Evolutionary conservation across 179 eudicot genomes (phyloP).

Genomic region (Monotropa hypopitys): DNA sequence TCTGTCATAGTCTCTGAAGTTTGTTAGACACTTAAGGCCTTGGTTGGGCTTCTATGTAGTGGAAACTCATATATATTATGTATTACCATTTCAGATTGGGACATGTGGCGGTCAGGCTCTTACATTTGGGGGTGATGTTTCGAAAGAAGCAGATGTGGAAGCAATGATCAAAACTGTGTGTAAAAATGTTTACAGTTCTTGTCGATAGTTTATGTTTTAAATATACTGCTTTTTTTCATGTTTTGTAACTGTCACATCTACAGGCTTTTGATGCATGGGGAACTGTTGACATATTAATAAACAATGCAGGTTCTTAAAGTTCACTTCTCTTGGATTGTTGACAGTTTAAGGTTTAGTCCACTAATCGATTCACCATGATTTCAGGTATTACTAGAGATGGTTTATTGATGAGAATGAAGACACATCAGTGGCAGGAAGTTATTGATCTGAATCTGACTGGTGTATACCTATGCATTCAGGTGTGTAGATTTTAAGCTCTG

Average conservation of each 20-base stretch:
- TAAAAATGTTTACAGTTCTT: background rate
- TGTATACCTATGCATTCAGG: conserved; percentile 86
- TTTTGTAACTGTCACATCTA: conserved; percentile 9
- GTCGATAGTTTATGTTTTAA: background rate
- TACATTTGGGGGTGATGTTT: conserved; percentile 84
- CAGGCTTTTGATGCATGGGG: conserved; percentile 95
- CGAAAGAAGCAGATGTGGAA: conserved; percentile 89
- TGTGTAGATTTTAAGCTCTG: conserved; percentile 14
- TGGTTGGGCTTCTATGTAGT: background rate
- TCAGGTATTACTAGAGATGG: conserved; percentile 85
- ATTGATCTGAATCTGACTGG: conserved; percentile 88
- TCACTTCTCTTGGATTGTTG: background rate
- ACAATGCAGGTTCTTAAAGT: conserved; percentile 61
- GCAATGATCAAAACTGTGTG: conserved; percentile 89
- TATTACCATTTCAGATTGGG: conserved; percentile 42
- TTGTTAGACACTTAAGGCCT: background rate
- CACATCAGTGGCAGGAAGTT: conserved; percentile 77
- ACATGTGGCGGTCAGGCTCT: conserved; percentile 64
- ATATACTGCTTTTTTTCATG: background rate
- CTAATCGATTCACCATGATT: conserved; percentile 13
- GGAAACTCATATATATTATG: conserved; percentile 8
- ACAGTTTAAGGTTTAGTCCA: conserved; percentile 8
- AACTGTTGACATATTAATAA: conserved; percentile 70
- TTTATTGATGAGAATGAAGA: conserved; percentile 86
- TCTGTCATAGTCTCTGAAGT: background rate